Percentiles rank a stretch among this genome's conserved stretches.
These are phyloP conservation scores for Globisporangium iwayamae DNA, from an alignment of 352 stramenopile genomes.

Conservation along the genomic window DNA sequence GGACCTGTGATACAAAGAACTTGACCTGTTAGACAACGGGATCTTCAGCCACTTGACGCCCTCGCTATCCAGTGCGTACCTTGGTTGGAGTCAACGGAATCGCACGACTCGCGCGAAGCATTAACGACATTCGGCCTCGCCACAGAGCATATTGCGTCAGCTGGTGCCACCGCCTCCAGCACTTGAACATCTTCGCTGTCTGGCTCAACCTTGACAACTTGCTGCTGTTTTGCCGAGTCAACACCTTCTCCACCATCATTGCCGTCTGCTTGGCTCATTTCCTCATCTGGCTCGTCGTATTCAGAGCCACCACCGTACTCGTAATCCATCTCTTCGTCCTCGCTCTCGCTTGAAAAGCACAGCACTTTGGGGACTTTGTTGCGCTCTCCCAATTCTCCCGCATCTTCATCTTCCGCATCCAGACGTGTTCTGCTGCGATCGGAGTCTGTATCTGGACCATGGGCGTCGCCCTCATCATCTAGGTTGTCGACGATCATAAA, in stretches of 20 bases:
- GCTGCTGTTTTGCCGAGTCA: conserved; percentile 4
- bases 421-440: conserved; percentile 10
- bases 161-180: neutral
- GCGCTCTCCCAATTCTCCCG: conserved; percentile 20
- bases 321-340: conserved; percentile 24
- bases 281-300: conserved; percentile 8
- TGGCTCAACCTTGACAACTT: conserved; percentile 12
- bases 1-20: neutral
- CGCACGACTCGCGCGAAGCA: conserved; percentile 10
- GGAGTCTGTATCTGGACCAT: neutral
- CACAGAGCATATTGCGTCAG: neutral
- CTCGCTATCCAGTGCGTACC: neutral
- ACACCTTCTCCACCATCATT: neutral
- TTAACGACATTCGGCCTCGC: neutral
- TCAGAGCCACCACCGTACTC: conserved; percentile 10
- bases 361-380: conserved; percentile 35
- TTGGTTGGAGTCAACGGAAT: conserved; percentile 10
- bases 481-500: conserved; percentile 8
- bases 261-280: conserved; percentile 10
- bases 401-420: conserved; percentile 22
- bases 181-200: conserved; percentile 6
- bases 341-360: conserved; percentile 38
- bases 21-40: too few relatives aligned
- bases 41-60: too few relatives aligned
- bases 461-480: neutral